Conservation (phyloP, 1,284 basidiomycete genomes). For the Malassezia nana region DNA sequence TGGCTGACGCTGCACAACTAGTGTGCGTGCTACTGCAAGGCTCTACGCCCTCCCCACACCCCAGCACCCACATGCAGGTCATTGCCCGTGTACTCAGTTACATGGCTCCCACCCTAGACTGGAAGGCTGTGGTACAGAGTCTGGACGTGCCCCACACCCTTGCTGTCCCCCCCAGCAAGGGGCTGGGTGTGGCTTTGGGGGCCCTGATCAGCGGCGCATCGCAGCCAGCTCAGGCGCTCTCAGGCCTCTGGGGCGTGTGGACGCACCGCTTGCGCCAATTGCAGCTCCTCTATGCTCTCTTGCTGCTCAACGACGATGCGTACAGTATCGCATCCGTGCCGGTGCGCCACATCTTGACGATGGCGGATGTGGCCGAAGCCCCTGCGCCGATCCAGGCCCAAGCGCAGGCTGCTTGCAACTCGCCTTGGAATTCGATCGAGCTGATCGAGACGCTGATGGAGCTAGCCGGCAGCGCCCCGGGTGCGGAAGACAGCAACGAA, state of each 20-base stretch:
- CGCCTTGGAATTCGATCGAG: slow-evolving; percentile 88
- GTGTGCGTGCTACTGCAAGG: slow-evolving; percentile 33
- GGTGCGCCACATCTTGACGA: slow-evolving; percentile 29
- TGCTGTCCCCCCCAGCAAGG: background rate
- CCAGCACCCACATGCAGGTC: slow-evolving; percentile 10
- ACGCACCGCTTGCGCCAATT: slow-evolving; percentile 74
- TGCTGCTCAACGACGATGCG: slow-evolving; percentile 64
- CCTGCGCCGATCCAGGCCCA: slow-evolving; percentile 70
- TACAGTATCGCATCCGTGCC: slow-evolving; percentile 61
- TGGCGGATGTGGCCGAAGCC: slow-evolving; percentile 25
- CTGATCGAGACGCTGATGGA: slow-evolving; percentile 76
- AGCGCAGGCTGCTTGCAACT: slow-evolving; percentile 61
- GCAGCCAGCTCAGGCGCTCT: slow-evolving; percentile 49
- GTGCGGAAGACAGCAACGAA: slow-evolving; percentile 17
- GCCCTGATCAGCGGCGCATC: background rate
- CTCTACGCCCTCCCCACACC: slow-evolving; percentile 2
- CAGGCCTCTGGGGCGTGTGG: slow-evolving; percentile 56
- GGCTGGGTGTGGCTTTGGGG: background rate
- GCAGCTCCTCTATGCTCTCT: slow-evolving; percentile 72
- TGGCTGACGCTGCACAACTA: slow-evolving; percentile 26
- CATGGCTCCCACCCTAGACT: background rate
- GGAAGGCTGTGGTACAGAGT: background rate
- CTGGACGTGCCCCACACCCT: background rate
- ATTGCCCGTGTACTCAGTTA: slow-evolving; percentile 8
- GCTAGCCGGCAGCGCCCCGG: slow-evolving; percentile 77